Conservation (phyloP, 306 rosid species). For the Cucumis hystrix region DNA sequence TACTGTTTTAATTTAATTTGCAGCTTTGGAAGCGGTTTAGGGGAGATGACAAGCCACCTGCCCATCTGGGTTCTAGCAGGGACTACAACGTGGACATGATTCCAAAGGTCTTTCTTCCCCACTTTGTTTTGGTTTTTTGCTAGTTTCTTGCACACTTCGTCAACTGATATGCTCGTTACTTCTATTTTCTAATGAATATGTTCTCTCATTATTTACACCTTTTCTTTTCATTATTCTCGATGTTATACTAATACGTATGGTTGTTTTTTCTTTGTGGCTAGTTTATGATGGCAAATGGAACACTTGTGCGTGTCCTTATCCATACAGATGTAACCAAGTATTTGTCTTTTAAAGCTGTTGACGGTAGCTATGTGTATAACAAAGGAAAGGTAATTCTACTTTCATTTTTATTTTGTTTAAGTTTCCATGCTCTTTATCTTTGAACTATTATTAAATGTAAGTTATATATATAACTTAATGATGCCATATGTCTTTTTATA, state of each 20-base stretch:
- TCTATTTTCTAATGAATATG: not conserved
- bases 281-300: conserved; percentile 99
- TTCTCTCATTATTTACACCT: not conserved
- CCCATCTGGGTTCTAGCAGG: conserved; percentile 82
- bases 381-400: conserved; percentile 45
- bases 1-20: not conserved
- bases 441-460: not conserved
- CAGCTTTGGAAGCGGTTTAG: conserved; percentile 96
- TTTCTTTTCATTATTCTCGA: not conserved
- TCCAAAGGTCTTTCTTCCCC: conserved; percentile 51
- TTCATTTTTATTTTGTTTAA: not conserved
- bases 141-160: not conserved
- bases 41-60: conserved; percentile 76
- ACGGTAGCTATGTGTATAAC: conserved; percentile 54
- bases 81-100: conserved; percentile 95
- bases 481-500: conserved; percentile 18
- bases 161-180: not conserved
- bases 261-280: conserved; percentile 7
- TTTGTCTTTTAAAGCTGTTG: conserved; percentile 88
- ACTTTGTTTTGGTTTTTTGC: not conserved
- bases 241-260: not conserved
- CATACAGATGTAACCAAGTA: conserved; percentile 96
- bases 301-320: conserved; percentile 85
- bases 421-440: not conserved
- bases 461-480: not conserved